Evolutionary conservation across 768 basidiomycete genomes (phyloP).

Genomic region (Trametes elegans): DNA sequence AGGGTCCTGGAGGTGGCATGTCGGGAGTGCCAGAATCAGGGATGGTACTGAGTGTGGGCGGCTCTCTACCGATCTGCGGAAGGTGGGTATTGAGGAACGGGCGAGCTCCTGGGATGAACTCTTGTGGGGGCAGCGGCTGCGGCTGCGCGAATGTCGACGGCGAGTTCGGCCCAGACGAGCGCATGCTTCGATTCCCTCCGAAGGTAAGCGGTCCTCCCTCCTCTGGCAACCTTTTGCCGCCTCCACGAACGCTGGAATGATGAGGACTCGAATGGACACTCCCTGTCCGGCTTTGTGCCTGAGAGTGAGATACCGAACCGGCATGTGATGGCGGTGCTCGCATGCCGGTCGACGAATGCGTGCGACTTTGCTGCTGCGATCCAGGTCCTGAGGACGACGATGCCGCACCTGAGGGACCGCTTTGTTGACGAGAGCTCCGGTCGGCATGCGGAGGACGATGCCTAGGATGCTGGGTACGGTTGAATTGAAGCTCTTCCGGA

Average conservation of each 20-base stretch:
- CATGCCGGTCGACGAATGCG: slow-evolving; percentile 26
- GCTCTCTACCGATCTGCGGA: neutral
- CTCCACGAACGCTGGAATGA: slow-evolving; percentile 36
- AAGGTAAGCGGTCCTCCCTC: slow-evolving; percentile 27
- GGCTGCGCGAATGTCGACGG: slow-evolving; percentile 17
- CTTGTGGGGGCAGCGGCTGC: slow-evolving; percentile 13
- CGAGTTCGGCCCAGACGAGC: slow-evolving; percentile 19
- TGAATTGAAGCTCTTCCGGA: slow-evolving; percentile 53
- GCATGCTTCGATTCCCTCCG: slow-evolving; percentile 14
- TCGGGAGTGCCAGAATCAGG: slow-evolving; percentile 6
- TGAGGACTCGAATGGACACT: slow-evolving; percentile 53
- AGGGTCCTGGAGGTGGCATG: neutral
- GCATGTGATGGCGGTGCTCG: slow-evolving; percentile 24
- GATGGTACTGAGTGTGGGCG: neutral
- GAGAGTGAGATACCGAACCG: slow-evolving; percentile 42
- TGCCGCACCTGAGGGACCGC: slow-evolving; percentile 22
- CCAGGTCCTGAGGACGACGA: slow-evolving; percentile 31
- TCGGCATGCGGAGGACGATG: slow-evolving; percentile 28
- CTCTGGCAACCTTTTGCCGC: slow-evolving; percentile 40
- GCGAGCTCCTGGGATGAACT: slow-evolving; percentile 10
- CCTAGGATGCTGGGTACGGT: slow-evolving; percentile 28
- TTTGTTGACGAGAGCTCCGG: slow-evolving; percentile 13
- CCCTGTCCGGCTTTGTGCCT: slow-evolving; percentile 42
- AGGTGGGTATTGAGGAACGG: slow-evolving; percentile 5
- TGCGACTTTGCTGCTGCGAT: slow-evolving; percentile 39